Percentiles rank a stretch among this genome's conserved stretches.
These are phyloP conservation scores for Physaria fendleri DNA, from an alignment of 345 rosid species.

Conservation along the genomic window DNA sequence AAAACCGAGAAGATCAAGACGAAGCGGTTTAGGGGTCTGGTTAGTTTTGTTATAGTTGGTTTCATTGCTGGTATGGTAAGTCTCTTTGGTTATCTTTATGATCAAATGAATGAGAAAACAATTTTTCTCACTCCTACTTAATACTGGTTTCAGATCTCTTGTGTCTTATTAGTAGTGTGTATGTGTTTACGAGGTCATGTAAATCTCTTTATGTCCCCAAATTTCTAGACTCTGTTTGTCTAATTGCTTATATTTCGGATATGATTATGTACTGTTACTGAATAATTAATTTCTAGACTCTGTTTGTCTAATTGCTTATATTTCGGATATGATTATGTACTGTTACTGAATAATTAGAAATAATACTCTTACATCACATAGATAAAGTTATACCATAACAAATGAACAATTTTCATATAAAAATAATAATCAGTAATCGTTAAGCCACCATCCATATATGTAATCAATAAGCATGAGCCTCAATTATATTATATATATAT, in stretches of 20 bases:
- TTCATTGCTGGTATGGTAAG: slow-evolving; percentile 14
- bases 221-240: slow-evolving; percentile 15
- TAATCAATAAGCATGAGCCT: neutral
- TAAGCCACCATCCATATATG: slow-evolving; percentile 1
- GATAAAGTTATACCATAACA: slow-evolving; percentile 8
- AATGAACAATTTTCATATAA: slow-evolving; percentile 12
- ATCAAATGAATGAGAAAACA: neutral
- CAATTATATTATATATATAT: neutral
- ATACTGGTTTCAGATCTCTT: too few species aligned
- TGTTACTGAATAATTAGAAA: neutral
- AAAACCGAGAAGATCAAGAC: slow-evolving; percentile 2
- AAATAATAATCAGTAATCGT: slow-evolving; percentile 12
- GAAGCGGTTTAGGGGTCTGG: slow-evolving; percentile 15
- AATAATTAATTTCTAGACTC: slow-evolving; percentile 15
- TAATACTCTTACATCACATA: too few species aligned
- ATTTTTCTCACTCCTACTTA: neutral
- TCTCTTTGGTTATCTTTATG: neutral
- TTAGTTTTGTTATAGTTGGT: slow-evolving; percentile 16
- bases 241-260: neutral
- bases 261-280: neutral
- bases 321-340: neutral
- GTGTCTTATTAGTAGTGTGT: slow-evolving; percentile 13
- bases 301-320: neutral
- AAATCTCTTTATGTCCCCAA: slow-evolving; percentile 5
- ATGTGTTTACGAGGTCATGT: slow-evolving; percentile 9